Base-by-base conservation (phyloP, 176 grass and related monocot species). In the Tuctoria greenei region DNA sequence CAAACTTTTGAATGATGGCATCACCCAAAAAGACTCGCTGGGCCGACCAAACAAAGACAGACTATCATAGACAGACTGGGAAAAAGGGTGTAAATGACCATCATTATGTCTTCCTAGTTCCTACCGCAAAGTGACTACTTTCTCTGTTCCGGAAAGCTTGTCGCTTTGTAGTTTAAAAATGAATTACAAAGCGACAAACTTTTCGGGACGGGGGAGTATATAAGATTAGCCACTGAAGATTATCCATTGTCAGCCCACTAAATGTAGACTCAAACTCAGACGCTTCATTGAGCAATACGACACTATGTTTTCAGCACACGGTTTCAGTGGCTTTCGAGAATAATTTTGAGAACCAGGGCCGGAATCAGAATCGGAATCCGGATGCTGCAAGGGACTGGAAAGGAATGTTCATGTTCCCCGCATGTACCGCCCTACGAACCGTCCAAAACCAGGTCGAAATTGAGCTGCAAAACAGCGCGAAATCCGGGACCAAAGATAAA, bases 331-430 rank as follows among this genome's bases (percentile, higher is more conserved):
- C 49, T 60, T 28, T 64, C 43, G 25, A 54, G 77, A 58, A 60
- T 43, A 72, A 11, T 34, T n/a, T 8, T 31, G 7, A 34, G 21
- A 58, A 57, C 62, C 54, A 39, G 28, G 12, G 15, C 14, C 26
- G 14, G 85, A 82, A 83, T 66, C 34, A 4, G 74, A 87, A 87
- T 60, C 61, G 0, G 80, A 68, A 88, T 73, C 81, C 1, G 61
- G 52, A 63, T 61, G 54, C 20, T 20, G 55, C 31, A 41, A 43
- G 41, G 62, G 62, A 79, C 64, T 59, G 7, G 77, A 62, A 21
- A n/a, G 54, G 81, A 83, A 88, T 75, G 69, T 83, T 57, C 75
- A 88, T 75, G 69, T 83, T 57, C 75, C 61, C 86, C 27, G 55
- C 74, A 74, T 61, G 74, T 83, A 80, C 85, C 85, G 75, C 75